Base-by-base conservation (phyloP, 495 filamentous ascomycete genomes). In the Cercophora newfieldiana region DNA sequence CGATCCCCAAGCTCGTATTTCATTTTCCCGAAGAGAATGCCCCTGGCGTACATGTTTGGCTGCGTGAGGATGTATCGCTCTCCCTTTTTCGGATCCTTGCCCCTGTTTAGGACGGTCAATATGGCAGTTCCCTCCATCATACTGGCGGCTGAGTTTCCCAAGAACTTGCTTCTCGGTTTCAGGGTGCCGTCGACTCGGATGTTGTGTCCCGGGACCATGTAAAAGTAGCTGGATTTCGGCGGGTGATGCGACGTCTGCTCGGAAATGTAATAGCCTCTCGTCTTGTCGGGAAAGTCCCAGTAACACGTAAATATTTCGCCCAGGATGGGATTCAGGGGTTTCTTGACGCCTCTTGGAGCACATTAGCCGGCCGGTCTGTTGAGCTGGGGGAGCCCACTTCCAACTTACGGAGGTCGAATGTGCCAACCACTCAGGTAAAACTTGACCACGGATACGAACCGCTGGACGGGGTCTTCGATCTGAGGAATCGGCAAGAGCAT, bases 401-500 rank as follows among this genome's bases (percentile, higher is more conserved):
- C 10, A 14, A 84, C 90, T 68, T 88, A 97, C 94, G 92, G 91
- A 66, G 95, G 94, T 78, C 94, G 96, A 75, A 99, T 97, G 77
- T 99, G 95, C 95, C 95, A 99, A 66, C 95, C 95, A 75, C 93
- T 96, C 59, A 99, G 78, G 76, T 99, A 99, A 76, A 99, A 98
- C 74, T 96, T 97, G 68, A 97, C 89, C 10, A 99, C 95, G 0
- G 92, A 89, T 5, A 99, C 87, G 74, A 99, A 99, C 71, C 95
- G 86, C 70, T 94, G 80, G 48, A 94, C 82, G 2, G 96, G 96
- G 74, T 99, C 96, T 29, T 98, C 91, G 66, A 96, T 90, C 31
- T 85, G 81, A 19, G 93, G 81, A 81, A 97, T 94, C 22, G 91
- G 90, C 1, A 98, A 86, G 26, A 99, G 88, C 67, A 91, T 95